Evolutionary conservation across 2,329 filamentous ascomycete species (phyloP).

Genomic region (Elsinoe ampelina): DNA sequence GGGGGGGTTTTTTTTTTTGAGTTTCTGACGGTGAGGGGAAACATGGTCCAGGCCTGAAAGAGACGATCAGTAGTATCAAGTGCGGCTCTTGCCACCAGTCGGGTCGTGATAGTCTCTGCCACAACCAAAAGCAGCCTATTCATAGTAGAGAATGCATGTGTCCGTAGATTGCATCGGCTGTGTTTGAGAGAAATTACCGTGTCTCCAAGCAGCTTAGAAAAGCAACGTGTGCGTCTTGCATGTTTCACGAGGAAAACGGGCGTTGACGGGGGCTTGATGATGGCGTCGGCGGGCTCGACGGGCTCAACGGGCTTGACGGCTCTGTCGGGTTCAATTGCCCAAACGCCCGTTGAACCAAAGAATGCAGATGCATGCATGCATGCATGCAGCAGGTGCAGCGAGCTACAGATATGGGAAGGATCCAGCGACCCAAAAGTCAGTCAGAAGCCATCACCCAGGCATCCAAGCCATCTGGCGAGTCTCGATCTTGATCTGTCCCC

Average conservation of each 20-base stretch:
- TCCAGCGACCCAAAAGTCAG: too few relatives aligned
- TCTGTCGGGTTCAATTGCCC: constrained; percentile 1
- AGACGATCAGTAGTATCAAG: background rate
- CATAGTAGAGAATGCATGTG: constrained; percentile 1
- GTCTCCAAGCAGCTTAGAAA: background rate
- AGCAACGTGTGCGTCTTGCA: background rate
- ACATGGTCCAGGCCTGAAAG: background rate
- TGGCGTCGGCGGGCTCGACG: background rate
- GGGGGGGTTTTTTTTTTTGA: background rate
- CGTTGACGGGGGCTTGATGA: too few relatives aligned
- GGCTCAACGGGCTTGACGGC: background rate
- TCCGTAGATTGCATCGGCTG: background rate
- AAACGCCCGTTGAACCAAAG: constrained; percentile 5
- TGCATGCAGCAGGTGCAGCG: background rate
- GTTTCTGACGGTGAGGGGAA: background rate
- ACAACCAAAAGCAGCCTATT: background rate
- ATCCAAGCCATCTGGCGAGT: too few relatives aligned
- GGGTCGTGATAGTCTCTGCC: background rate
- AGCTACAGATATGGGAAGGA: background rate
- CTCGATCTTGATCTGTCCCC: too few relatives aligned
- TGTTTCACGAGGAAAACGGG: too few relatives aligned
- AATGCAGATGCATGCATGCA: background rate
- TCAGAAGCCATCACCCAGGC: too few relatives aligned
- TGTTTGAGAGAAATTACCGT: background rate
- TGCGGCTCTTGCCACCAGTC: background rate